Conservation (phyloP, 164 flowering plant species). For the Aristolochia californica region DNA sequence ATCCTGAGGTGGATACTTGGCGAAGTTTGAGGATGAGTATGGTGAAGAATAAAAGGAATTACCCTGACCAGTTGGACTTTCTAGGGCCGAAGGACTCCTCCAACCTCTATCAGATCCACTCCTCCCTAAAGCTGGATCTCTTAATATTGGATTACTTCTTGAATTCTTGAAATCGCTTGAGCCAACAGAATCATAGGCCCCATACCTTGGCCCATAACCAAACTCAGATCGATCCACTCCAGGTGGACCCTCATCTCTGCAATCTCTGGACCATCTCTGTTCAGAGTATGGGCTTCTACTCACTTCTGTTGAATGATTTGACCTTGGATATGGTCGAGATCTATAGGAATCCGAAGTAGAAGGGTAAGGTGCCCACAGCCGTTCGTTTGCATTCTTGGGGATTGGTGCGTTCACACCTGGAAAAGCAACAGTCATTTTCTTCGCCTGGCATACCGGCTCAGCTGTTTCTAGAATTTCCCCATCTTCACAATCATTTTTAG, state of each 20-base stretch:
- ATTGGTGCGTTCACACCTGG: conserved; percentile 93
- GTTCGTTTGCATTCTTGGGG: conserved; percentile 74
- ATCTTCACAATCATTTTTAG: conserved; percentile 44
- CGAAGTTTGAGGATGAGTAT: conserved; percentile 15
- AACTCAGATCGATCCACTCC: conserved; percentile 24
- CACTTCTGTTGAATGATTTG: conserved; percentile 26
- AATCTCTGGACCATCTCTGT: conserved; percentile 34
- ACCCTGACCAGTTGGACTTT: conserved; percentile 20
- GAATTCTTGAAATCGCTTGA: conserved; percentile 21
- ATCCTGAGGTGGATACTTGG: conserved; percentile 10
- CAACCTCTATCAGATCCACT: conserved; percentile 46
- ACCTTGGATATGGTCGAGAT: conserved; percentile 23
- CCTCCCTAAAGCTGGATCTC: conserved; percentile 39
- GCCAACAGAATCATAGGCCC: conserved; percentile 21
- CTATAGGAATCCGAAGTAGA: conserved; percentile 20
- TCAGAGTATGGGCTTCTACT: conserved; percentile 31
- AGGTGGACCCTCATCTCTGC: conserved; percentile 55
- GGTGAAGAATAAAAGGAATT: conserved; percentile 15
- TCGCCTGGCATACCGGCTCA: conserved; percentile 20
- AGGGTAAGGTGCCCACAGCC: conserved; percentile 42
- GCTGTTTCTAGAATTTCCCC: conserved; percentile 54
- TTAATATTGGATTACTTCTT: conserved; percentile 22
- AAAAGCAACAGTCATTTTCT: conserved; percentile 65
- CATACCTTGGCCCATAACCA: conserved; percentile 32
- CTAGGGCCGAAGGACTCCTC: conserved; percentile 31